Base-by-base conservation (phyloP, 2,329 filamentous ascomycete species). In the Reticulascus tulasneorum region DNA sequence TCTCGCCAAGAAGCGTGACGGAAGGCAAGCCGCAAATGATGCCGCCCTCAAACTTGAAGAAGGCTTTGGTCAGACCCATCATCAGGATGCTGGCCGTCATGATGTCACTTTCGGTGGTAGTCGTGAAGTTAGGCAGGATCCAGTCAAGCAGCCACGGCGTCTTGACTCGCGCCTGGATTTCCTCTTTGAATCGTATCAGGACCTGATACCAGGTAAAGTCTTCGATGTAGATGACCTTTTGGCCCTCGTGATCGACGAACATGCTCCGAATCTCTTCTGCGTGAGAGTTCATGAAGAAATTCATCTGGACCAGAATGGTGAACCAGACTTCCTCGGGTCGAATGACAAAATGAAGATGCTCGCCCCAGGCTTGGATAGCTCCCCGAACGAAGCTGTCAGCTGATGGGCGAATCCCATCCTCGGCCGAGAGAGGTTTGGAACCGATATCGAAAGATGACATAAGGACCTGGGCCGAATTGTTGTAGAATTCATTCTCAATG, bases 241-340 rank as follows among this genome's bases (percentile, higher is more conserved):
- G 56, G 0, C 61, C 68, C 9, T 59, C 37, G 35, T 71, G 67
- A 7, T 59, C 46, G 7, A 75, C 71, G 42, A 75, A 75, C 11
- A 65, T 35, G 6, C 55, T 47, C 3, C 69, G 56, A 1, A 75
- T 33, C 6, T 66, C 56, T 32, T 75, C 69, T 6, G 66, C 60
- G 42, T 77, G 59, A 0, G 53, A 53, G 20, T 65, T 62, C 55
- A 75, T 66, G 50, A 67, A 76, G 35, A 69, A 62, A 47, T 66
- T 69, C 30, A 77, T 53, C 51, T 77, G 72, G 1, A 60, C 58
- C 5, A 77, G 56, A 34, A 77, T 69, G 32, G 73, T 64, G 44
- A 76, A 67, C 73, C 73, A 77, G 20, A 77, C 53, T 34, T 75
- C 72, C 23, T 77, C 72, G 0, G 73, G 72, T 1, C 72, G 63